Evolutionary conservation across 306 rosid genomes (phyloP).

Genomic region (Inga oerstediana): DNA sequence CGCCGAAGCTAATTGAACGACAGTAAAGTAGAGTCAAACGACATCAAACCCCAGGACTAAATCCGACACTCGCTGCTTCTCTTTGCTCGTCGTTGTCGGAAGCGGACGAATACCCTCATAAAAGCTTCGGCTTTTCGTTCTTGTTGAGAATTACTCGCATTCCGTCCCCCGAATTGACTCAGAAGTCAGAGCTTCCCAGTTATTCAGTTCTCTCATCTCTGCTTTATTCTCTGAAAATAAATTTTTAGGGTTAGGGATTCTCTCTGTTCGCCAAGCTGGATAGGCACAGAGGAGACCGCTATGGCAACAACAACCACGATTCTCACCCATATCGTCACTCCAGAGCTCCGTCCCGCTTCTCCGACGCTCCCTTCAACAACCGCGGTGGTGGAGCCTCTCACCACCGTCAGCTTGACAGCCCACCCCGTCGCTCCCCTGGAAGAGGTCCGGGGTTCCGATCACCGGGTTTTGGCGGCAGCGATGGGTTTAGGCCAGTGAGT

Average conservation of each 20-base stretch:
- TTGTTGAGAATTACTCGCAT: neutral
- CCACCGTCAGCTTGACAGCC: constrained; percentile 63
- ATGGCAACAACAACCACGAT: constrained; percentile 36
- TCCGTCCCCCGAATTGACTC: neutral
- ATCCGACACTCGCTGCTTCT: neutral
- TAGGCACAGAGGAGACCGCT: constrained; percentile 88
- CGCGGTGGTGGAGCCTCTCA: constrained; percentile 22
- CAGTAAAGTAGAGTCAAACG: neutral
- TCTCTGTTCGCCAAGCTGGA: constrained; percentile 72
- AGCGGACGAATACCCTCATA: neutral
- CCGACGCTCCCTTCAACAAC: constrained; percentile 61
- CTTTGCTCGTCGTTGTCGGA: neutral
- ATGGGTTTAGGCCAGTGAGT: constrained; percentile 3
- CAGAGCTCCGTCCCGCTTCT: constrained; percentile 65
- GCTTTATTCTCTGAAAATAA: neutral
- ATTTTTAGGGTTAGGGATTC: constrained; percentile 49
- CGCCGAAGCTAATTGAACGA: neutral
- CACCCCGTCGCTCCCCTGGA: constrained; percentile 59
- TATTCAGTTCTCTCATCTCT: neutral
- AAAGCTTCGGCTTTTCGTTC: neutral
- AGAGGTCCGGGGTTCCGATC: constrained; percentile 55
- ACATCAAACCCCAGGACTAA: neutral
- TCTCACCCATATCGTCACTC: constrained; percentile 54
- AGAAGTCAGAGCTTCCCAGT: neutral
- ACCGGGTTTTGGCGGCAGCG: constrained; percentile 27